Evolutionary conservation across 768 basidiomycete species (phyloP).

Genomic region (Tulasnella sp.): DNA sequence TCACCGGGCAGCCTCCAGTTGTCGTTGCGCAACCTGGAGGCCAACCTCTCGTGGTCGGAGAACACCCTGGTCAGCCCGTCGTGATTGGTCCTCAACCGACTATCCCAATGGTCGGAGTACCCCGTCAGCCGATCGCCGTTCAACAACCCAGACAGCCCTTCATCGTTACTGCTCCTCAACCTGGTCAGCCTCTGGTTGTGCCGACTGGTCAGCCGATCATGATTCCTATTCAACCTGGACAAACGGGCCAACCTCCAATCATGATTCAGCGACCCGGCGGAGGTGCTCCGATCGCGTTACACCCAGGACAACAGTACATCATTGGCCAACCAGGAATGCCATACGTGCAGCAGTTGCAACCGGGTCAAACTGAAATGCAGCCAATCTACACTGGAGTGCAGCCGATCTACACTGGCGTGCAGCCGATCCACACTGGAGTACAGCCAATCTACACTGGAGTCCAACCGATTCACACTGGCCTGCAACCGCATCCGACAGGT

Average conservation of each 20-base stretch:
- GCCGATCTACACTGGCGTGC: not conserved
- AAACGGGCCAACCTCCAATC: not conserved
- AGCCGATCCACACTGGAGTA: not conserved
- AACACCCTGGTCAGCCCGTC: constrained; percentile 1
- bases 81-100: constrained; percentile 1
- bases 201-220: constrained; percentile 3
- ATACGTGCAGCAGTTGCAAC: not conserved
- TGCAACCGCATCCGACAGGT: not conserved
- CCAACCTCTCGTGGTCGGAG: not conserved
- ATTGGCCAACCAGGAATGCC: not conserved
- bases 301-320: not conserved
- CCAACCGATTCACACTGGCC: not conserved
- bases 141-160: not conserved
- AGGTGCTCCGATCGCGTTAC: not conserved
- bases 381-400: no score
- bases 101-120: not conserved
- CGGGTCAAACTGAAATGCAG: not conserved
- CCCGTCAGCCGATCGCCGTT: not conserved
- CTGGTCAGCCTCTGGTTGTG: constrained; percentile 1
- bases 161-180: not conserved
- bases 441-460: not conserved
- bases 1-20: constrained; percentile 3
- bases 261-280: not conserved
- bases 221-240: constrained; percentile 1
- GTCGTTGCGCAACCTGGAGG: constrained; percentile 7